A percentile compares a stretch with the other conserved stretches of the same genome.
Conservation (phyloP, 257 asterid genomes). For the Marsdenia floribunda region DNA sequence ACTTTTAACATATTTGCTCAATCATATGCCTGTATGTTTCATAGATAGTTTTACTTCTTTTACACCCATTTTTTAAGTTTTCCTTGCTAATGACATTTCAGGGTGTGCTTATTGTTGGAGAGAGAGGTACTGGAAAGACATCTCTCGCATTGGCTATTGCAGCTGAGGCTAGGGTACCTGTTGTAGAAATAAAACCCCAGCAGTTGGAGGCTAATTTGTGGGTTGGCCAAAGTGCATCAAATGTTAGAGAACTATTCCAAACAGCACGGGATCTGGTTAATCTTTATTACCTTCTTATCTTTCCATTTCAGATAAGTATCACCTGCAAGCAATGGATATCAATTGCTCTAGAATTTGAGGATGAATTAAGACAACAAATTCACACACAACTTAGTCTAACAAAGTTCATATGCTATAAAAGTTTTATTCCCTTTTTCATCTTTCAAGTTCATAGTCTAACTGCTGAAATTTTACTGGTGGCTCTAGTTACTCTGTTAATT, state of each 20-base stretch:
- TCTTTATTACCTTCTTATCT: constrained; percentile 20
- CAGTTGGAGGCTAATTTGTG: constrained; percentile 91
- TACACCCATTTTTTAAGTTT: constrained; percentile 1
- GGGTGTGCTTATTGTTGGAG: constrained; percentile 99
- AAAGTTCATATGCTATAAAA: neutral
- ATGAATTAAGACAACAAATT: neutral
- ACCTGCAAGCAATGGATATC: neutral
- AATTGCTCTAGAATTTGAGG: neutral
- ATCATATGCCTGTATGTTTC: neutral
- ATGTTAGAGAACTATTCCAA: constrained; percentile 92
- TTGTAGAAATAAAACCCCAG: constrained; percentile 87
- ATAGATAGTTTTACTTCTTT: neutral
- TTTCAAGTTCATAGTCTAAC: neutral
- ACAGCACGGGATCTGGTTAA: constrained; percentile 96
- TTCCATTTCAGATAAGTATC: neutral
- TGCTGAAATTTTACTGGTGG: neutral
- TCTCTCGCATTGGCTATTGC: constrained; percentile 96
- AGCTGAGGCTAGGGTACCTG: constrained; percentile 95
- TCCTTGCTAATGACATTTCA: constrained; percentile 27
- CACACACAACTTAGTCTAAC: neutral
- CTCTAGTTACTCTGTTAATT: neutral
- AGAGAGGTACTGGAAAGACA: constrained; percentile 97
- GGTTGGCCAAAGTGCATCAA: constrained; percentile 99
- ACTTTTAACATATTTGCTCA: neutral
- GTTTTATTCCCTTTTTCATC: neutral